Percentiles rank a stretch among this genome's conserved stretches.
Conservation (phyloP, 129 eudicot genomes). For the Helichrysum umbraculigerum region DNA sequence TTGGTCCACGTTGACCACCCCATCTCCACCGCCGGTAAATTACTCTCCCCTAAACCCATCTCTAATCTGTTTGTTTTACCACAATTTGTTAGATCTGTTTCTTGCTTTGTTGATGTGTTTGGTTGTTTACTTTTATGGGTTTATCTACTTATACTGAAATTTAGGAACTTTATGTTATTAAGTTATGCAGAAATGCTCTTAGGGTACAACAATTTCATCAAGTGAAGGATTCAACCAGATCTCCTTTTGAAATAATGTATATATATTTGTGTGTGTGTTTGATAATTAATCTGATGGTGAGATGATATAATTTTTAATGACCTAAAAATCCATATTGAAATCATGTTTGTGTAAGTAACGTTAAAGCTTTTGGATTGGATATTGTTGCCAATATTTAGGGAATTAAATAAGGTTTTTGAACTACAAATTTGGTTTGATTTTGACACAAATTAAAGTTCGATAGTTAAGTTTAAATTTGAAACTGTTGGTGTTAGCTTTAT, state of each 20-base stretch:
- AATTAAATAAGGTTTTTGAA: not conserved
- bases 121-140: not conserved
- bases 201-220: no score
- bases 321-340: not conserved
- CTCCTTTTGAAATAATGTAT: no score
- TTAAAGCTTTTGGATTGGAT: not conserved
- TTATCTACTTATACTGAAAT: slow-evolving; percentile 9
- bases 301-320: not conserved
- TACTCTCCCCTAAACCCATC: not conserved
- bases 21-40: slow-evolving; percentile 19
- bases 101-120: not conserved
- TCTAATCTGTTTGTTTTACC: not conserved
- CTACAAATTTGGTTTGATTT: not conserved
- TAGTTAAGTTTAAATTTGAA: not conserved
- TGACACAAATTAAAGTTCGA: not conserved
- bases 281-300: not conserved
- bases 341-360: no score
- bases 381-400: not conserved
- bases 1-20: not conserved
- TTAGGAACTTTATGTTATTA: not conserved
- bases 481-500: slow-evolving; percentile 16
- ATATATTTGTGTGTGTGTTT: no score
- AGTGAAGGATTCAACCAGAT: no score
- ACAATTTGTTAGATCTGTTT: not conserved
- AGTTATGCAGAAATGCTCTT: not conserved